These are phyloP conservation scores for Bonnemaisonia californica DNA, from an alignment of 31 red algal genomes.

Conservation along the genomic window DNA sequence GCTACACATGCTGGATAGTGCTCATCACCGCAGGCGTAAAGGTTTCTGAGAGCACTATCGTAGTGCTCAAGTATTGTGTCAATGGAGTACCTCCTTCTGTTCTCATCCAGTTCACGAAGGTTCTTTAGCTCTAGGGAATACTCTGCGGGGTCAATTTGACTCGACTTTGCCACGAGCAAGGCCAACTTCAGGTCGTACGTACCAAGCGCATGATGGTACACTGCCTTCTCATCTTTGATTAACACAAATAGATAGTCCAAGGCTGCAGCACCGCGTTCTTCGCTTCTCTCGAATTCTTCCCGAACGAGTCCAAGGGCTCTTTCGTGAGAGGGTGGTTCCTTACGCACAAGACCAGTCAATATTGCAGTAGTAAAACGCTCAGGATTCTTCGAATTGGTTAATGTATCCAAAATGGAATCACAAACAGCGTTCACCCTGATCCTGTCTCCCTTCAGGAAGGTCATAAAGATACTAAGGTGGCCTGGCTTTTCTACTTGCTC, in stretches of 20 bases:
- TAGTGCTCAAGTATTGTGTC: conserved; percentile 45
- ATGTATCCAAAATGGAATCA: conserved; percentile 35
- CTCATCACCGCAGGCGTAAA: conserved; percentile 36
- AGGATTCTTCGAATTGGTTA: not conserved
- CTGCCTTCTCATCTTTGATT: conserved; percentile 45
- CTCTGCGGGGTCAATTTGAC: conserved; percentile 67
- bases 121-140: conserved; percentile 40
- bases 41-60: conserved; percentile 34
- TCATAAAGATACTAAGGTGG: conserved; percentile 54
- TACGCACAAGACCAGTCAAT: conserved; percentile 51
- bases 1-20: conserved; percentile 30
- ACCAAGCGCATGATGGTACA: conserved; percentile 75
- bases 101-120: conserved; percentile 30
- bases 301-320: conserved; percentile 34
- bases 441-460: conserved; percentile 33
- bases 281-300: conserved; percentile 9
- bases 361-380: conserved; percentile 31
- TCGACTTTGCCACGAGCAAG: conserved; percentile 47
- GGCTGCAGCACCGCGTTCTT: conserved; percentile 39
- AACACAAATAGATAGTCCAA: conserved; percentile 71
- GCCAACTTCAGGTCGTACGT: conserved; percentile 74
- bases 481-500: conserved; percentile 35
- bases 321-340: conserved; percentile 32
- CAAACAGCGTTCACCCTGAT: conserved; percentile 44
- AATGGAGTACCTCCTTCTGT: conserved; percentile 46